phyloP scores from a whole-genome alignment of 768 basidiomycete species.

The Amanita brunnescens region DNA sequence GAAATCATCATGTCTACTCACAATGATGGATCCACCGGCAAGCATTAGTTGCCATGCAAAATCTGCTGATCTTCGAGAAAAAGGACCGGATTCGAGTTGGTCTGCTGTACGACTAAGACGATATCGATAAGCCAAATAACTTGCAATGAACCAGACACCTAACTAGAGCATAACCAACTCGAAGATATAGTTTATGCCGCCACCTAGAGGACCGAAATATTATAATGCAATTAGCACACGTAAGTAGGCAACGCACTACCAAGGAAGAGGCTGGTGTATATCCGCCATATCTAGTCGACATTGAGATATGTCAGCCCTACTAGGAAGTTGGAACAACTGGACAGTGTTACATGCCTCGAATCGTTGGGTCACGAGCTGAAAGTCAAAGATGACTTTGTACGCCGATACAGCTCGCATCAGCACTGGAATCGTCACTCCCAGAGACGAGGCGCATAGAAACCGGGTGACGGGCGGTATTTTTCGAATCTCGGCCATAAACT shows the following conservation, averaged over 20 bases:
- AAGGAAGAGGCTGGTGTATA: slow-evolving; percentile 66
- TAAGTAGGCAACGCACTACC: slow-evolving; percentile 36
- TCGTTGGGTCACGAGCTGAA: slow-evolving; percentile 30
- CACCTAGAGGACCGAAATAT: slow-evolving; percentile 19
- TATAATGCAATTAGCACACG: background rate
- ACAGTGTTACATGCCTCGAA: slow-evolving; percentile 39
- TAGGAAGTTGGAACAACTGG: background rate
- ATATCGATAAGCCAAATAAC: background rate
- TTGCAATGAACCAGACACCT: slow-evolving; percentile 10
- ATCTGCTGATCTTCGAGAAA: slow-evolving; percentile 54
- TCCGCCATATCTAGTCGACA: slow-evolving; percentile 56
- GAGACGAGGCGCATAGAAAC: slow-evolving; percentile 50
- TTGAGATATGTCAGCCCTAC: background rate
- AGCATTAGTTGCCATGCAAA: slow-evolving; percentile 67
- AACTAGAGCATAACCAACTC: slow-evolving; percentile 69
- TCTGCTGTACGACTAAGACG: slow-evolving; percentile 50
- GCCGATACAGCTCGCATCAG: slow-evolving; percentile 44
- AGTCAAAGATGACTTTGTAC: slow-evolving; percentile 49
- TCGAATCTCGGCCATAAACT: slow-evolving; percentile 49
- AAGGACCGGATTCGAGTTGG: slow-evolving; percentile 56
- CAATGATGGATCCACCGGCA: slow-evolving; percentile 48
- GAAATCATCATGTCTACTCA: slow-evolving; percentile 25
- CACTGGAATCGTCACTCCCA: slow-evolving; percentile 51
- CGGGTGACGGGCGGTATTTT: slow-evolving; percentile 85
- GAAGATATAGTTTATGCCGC: slow-evolving; percentile 51